These are phyloP conservation scores for Fusarium sp. DNA, from an alignment of 2,329 filamentous ascomycete genomes.

Conservation along the genomic window DNA sequence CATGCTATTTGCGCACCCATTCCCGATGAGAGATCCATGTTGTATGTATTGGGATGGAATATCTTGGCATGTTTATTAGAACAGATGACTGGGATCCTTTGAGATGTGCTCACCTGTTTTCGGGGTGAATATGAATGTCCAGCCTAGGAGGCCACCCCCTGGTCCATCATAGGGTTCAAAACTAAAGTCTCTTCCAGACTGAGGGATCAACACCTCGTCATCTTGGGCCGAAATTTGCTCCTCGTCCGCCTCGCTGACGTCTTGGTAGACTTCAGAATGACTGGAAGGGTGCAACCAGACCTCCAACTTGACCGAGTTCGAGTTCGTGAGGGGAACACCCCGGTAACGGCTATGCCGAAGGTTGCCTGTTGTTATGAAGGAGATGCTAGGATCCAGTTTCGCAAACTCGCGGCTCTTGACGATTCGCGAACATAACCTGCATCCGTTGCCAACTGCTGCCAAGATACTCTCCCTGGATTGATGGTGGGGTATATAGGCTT, in stretches of 20 bases:
- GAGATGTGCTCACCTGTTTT: background rate
- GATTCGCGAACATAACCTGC: background rate
- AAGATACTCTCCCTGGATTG: background rate
- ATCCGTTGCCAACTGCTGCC: background rate
- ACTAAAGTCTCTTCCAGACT: background rate
- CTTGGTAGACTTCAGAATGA: background rate
- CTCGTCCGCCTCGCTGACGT: background rate
- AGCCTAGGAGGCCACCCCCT: background rate
- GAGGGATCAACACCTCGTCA: background rate
- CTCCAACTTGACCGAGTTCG: background rate
- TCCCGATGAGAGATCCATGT: background rate
- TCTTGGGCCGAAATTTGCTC: background rate
- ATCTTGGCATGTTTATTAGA: background rate
- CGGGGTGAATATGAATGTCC: background rate
- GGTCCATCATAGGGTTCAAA: background rate
- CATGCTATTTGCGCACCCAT: background rate
- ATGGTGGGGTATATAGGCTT: background rate
- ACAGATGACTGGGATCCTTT: background rate
- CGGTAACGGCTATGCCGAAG: background rate
- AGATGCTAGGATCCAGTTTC: background rate
- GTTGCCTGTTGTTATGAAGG: background rate
- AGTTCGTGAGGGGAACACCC: too few relatives aligned
- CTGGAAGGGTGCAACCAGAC: background rate
- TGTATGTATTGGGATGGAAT: background rate
- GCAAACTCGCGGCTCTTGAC: background rate